Evolutionary conservation across 306 rosid species (phyloP).

Genomic region (Quercus mongolica): DNA sequence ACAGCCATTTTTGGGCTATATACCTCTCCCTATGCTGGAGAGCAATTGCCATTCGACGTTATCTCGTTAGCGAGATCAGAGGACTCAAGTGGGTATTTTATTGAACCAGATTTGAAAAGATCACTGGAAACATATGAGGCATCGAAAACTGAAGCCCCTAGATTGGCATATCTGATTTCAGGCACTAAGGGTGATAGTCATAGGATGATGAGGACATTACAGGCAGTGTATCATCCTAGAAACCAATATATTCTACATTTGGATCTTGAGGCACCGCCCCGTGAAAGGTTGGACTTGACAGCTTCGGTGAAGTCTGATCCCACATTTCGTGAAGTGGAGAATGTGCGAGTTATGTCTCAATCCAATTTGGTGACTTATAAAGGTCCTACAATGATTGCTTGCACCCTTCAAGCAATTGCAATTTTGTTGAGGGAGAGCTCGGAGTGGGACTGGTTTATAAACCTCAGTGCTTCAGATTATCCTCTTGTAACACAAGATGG

Average conservation of each 20-base stretch:
- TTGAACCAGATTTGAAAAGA: conserved; percentile 62
- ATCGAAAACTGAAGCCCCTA: conserved; percentile 47
- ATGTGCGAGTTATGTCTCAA: conserved; percentile 84
- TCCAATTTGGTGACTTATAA: conserved; percentile 89
- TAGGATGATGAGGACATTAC: conserved; percentile 91
- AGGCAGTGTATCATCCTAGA: conserved; percentile 91
- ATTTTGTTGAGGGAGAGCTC: conserved; percentile 77
- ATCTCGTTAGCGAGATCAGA: conserved; percentile 49
- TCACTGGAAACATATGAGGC: conserved; percentile 25
- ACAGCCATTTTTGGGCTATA: conserved; percentile 57
- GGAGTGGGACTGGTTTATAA: conserved; percentile 87
- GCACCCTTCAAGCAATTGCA: conserved; percentile 93
- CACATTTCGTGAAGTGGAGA: conserved; percentile 70
- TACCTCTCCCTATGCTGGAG: conserved; percentile 47
- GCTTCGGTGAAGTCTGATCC: conserved; percentile 79
- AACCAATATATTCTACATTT: conserved; percentile 87
- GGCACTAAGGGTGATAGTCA: conserved; percentile 96
- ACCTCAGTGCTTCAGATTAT: conserved; percentile 97
- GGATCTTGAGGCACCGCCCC: conserved; percentile 98
- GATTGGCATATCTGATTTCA: conserved; percentile 89
- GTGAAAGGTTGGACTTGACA: conserved; percentile 92
- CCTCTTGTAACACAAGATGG: conserved; percentile 98
- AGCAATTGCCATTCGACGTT: conserved; percentile 54
- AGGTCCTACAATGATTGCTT: conserved; percentile 99
- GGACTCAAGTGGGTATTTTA: conserved; percentile 59